Evolutionary conservation across 2,329 filamentous ascomycete genomes (phyloP).

Genomic region (Parafenestella ontariensis): DNA sequence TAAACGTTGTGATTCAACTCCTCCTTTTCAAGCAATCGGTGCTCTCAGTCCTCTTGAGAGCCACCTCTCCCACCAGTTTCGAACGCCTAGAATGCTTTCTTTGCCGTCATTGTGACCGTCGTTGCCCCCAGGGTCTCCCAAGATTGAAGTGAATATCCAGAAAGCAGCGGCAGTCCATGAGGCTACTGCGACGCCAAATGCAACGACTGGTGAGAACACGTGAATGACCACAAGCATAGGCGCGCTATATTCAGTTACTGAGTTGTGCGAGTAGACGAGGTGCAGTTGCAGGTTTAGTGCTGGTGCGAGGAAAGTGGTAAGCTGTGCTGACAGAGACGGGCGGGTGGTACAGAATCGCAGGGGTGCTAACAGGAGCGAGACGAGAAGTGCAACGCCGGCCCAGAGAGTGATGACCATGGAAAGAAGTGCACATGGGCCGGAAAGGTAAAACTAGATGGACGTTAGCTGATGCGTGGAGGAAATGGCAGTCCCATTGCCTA

Average conservation of each 20-base stretch:
- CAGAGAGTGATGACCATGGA: conserved; percentile 63
- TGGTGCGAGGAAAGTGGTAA: conserved; percentile 61
- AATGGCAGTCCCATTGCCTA: conserved; percentile 23
- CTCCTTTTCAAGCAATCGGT: conserved; percentile 9
- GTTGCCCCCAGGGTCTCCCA: conserved; percentile 68
- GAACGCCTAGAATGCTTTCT: conserved; percentile 64
- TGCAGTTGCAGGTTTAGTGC: conserved; percentile 60
- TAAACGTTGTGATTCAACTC: background rate
- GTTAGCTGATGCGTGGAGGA: conserved; percentile 10
- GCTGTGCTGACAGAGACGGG: conserved; percentile 57
- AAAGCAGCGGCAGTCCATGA: conserved; percentile 67
- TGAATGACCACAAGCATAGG: conserved; percentile 60
- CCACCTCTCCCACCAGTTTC: conserved; percentile 68
- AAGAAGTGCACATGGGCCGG: conserved; percentile 61
- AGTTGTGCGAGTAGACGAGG: conserved; percentile 54
- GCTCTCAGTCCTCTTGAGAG: conserved; percentile 51
- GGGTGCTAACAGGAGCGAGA: conserved; percentile 58
- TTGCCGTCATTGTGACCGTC: conserved; percentile 67
- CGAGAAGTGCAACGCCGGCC: conserved; percentile 57
- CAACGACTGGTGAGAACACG: conserved; percentile 63
- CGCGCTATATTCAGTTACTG: conserved; percentile 48
- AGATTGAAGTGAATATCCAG: conserved; percentile 67
- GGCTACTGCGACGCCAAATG: conserved; percentile 62
- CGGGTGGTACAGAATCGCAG: conserved; percentile 61
- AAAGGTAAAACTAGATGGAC: conserved; percentile 59